Evolutionary conservation across 768 basidiomycete genomes (phyloP).

Genomic region (Amanita fuliginea): DNA sequence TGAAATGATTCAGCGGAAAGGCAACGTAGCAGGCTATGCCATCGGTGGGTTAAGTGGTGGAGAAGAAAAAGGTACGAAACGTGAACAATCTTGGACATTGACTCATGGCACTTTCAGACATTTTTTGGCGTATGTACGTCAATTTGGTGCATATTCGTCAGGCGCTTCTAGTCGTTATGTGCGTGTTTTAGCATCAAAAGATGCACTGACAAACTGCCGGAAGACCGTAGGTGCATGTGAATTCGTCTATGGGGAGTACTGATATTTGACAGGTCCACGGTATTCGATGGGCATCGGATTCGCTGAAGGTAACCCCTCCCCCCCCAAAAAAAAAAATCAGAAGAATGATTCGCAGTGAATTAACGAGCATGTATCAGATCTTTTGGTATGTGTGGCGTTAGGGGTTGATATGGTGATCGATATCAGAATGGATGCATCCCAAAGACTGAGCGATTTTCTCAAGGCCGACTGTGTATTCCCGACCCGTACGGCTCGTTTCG

Average conservation of each 20-base stretch:
- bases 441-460: neutral
- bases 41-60: slow-evolving; percentile 88
- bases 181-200: slow-evolving; percentile 52
- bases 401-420: slow-evolving; percentile 77
- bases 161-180: neutral
- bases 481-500: slow-evolving; percentile 85
- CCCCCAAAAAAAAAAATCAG: neutral
- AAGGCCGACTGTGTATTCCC: slow-evolving; percentile 93
- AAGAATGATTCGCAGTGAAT: neutral
- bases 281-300: slow-evolving; percentile 93
- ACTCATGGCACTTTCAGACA: slow-evolving; percentile 29
- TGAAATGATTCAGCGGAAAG: slow-evolving; percentile 70
- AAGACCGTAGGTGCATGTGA: slow-evolving; percentile 46
- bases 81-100: neutral
- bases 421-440: neutral
- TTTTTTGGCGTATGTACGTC: slow-evolving; percentile 77
- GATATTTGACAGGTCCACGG: slow-evolving; percentile 48
- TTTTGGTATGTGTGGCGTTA: slow-evolving; percentile 84
- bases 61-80: slow-evolving; percentile 69
- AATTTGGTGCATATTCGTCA: neutral
- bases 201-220: slow-evolving; percentile 69
- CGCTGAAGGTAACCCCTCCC: slow-evolving; percentile 56
- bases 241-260: neutral
- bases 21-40: slow-evolving; percentile 80
- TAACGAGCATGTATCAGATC: slow-evolving; percentile 33